Conservation (phyloP, 1,284 basidiomycete genomes). For the Tilletia indica region DNA sequence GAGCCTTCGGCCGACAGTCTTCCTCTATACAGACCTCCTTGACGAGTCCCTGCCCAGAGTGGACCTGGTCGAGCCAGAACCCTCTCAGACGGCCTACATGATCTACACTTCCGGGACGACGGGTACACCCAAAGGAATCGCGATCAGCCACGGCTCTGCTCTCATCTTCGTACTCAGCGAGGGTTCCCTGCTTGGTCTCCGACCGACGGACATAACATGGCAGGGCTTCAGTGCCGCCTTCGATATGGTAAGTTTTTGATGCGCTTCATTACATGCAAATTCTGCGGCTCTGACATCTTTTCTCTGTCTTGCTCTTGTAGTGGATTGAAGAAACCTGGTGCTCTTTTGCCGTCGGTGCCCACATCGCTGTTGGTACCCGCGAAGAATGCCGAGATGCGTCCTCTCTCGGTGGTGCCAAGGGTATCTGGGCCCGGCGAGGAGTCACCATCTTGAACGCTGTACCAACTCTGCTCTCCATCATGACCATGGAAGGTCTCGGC, state of each 20-base stretch:
- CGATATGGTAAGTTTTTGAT: constrained; percentile 21
- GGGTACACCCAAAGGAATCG: constrained; percentile 25
- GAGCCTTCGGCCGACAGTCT: not conserved
- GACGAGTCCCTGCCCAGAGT: not conserved
- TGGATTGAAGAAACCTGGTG: constrained; percentile 16
- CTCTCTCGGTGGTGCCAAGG: constrained; percentile 14
- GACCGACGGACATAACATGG: constrained; percentile 19
- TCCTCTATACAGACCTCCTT: not conserved
- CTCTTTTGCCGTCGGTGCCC: constrained; percentile 21
- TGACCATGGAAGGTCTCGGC: constrained; percentile 10
- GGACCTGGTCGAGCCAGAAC: not conserved
- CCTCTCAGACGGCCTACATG: constrained; percentile 19
- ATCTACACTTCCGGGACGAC: constrained; percentile 23
- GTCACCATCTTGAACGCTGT: constrained; percentile 25
- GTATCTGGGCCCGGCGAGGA: constrained; percentile 20
- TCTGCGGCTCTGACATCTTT: not conserved
- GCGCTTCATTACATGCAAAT: not conserved
- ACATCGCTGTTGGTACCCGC: constrained; percentile 20
- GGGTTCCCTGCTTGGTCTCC: constrained; percentile 13
- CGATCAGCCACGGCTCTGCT: constrained; percentile 19
- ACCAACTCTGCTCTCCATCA: constrained; percentile 22
- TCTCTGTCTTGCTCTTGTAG: not conserved
- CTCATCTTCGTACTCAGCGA: constrained; percentile 20
- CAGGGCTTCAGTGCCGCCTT: constrained; percentile 22
- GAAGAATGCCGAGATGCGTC: constrained; percentile 22